Percentiles rank a stretch among this genome's conserved stretches.
Evolutionary conservation across 306 rosid genomes (phyloP).

Genomic region (Potentilla sterilis): DNA sequence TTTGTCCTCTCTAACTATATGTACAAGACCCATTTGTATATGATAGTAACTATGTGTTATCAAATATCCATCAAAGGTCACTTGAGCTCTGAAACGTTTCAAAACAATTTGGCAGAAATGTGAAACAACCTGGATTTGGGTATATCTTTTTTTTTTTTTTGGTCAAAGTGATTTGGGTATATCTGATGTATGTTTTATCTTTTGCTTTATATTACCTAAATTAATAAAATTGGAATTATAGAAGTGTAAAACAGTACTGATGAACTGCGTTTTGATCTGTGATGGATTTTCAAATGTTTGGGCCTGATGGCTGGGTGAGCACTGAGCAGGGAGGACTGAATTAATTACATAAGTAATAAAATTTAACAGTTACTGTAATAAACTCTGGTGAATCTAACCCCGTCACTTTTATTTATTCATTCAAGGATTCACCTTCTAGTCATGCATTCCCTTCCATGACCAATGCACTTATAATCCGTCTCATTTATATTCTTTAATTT

Average conservation of each 20-base stretch:
- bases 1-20: background rate
- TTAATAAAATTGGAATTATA: background rate
- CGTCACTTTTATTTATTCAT: background rate
- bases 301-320: background rate
- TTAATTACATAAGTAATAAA: background rate
- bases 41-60: background rate
- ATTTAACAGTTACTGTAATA: background rate
- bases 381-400: background rate
- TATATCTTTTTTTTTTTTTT: too few species aligned
- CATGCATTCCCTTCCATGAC: background rate
- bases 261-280: background rate
- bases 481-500: background rate
- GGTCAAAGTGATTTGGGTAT: background rate
- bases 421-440: background rate
- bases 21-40: background rate
- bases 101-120: background rate
- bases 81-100: background rate
- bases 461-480: background rate
- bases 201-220: background rate
- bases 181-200: background rate
- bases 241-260: background rate
- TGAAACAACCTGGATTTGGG: background rate
- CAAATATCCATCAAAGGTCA: background rate
- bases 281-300: background rate
- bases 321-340: background rate